A percentile compares a stretch with the other conserved stretches of the same genome.
phyloP scores from a whole-genome alignment of 2,329 filamentous ascomycete species.

The Aschersonia sp. region DNA sequence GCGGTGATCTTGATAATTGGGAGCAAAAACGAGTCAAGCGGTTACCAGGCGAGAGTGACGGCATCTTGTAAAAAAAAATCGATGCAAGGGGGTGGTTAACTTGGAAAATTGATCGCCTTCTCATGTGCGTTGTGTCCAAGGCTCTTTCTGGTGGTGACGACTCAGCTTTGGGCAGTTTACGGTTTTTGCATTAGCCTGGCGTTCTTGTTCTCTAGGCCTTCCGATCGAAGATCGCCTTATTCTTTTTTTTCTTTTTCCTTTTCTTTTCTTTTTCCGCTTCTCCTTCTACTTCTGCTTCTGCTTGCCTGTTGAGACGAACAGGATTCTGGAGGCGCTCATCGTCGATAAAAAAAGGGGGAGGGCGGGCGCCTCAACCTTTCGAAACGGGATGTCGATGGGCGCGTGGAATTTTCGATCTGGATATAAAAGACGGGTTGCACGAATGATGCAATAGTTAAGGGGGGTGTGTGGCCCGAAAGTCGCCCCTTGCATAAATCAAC shows the following conservation, averaged over 20 bases:
- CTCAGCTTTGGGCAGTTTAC: no score
- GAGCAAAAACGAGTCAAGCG: conserved; percentile 90
- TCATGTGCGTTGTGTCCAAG: not conserved
- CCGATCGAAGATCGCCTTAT: no score
- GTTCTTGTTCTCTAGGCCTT: no score
- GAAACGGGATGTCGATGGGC: not conserved
- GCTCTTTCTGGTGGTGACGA: no score
- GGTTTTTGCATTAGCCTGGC: no score
- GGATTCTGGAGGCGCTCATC: not conserved
- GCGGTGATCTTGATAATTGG: conserved; percentile 90
- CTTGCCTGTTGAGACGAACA: no score
- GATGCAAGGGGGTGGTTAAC: not conserved
- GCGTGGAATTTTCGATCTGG: not conserved
- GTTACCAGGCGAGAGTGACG: conserved; percentile 80
- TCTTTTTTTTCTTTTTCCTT: no score
- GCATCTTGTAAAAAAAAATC: conserved; percentile 39
- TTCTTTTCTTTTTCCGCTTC: no score
- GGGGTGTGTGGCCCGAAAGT: not conserved
- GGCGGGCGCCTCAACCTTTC: not conserved
- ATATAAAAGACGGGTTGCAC: not conserved
- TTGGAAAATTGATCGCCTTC: not conserved
- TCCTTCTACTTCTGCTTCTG: no score
- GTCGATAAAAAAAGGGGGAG: not conserved
- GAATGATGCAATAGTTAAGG: not conserved
- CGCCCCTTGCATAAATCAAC: not conserved